Conservation (phyloP, 495 filamentous ascomycete species). For the Lasiosphaeria ovina region DNA sequence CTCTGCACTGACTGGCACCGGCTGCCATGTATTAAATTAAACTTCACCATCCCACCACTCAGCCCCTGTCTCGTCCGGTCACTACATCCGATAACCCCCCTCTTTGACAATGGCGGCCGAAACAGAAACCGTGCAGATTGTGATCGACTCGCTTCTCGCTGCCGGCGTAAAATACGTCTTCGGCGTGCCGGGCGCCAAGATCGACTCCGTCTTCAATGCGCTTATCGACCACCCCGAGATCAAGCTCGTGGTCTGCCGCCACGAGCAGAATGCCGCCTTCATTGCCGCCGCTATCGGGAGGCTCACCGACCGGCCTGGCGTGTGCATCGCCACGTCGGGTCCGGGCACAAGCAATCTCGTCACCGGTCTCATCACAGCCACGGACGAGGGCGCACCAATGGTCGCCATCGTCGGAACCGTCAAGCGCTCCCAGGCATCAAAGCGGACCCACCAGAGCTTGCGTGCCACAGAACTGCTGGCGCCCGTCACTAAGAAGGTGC, state of each 20-base stretch:
- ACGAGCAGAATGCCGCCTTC: conserved; percentile 44
- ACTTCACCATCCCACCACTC: not conserved
- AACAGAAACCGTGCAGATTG: conserved; percentile 33
- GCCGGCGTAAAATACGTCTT: conserved; percentile 39
- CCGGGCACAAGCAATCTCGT: conserved; percentile 39
- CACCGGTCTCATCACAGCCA: conserved; percentile 32
- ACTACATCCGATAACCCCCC: not conserved
- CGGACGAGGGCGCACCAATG: conserved; percentile 30
- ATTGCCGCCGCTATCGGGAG: conserved; percentile 38
- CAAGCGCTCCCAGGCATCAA: conserved; percentile 29
- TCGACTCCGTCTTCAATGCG: conserved; percentile 39
- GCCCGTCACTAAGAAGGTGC: conserved; percentile 32
- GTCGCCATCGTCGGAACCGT: conserved; percentile 36
- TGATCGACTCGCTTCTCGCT: conserved; percentile 38
- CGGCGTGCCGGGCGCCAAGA: conserved; percentile 40
- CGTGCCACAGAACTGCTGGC: conserved; percentile 29
- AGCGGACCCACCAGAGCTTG: conserved; percentile 40
- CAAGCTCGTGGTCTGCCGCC: conserved; percentile 36
- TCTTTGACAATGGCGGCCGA: not conserved
- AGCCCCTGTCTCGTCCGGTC: too few relatives aligned
- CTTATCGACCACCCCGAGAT: conserved; percentile 39
- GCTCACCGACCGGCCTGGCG: conserved; percentile 35
- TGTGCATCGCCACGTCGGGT: conserved; percentile 38
- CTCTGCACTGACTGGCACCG: conserved; percentile 1
- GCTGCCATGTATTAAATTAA: not conserved